Evolutionary conservation across 805 yeast genomes (phyloP), one percentile per base, ranked within the genome.

Genomic region (Yamadazyma tumulicola): DNA sequence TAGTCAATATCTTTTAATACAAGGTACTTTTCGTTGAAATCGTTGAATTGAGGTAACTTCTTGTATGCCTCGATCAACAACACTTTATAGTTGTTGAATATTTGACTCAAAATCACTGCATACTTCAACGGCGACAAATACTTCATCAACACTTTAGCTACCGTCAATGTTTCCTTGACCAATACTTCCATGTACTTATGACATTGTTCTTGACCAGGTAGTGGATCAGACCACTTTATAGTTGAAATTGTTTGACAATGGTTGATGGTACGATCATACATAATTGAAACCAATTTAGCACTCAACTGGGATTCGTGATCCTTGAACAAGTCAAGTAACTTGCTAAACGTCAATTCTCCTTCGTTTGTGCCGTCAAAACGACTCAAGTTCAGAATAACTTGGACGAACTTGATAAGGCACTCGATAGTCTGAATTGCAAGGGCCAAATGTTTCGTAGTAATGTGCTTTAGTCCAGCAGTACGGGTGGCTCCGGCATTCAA

Each of bases 401-500:
- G 45, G 14, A 72, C 55, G 16, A 79, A 54, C 19, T 69, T 61
- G 6, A 51, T 49, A 31, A 48, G 41, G 41, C 65, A 66, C 36
- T 77, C 76, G 19, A 83, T 61, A n/a, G 79, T 64, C 48, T 83
- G 86, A 4, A 81, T 75, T 23, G 84, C 75, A 25, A 82, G 64
- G 0, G 87, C 80, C 32, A 83, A 52, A 53, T 83, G 85, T 45
- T 78, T 79, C 1, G 87, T 81, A 3, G 85, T 79, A 32, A 84
- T 82, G 49, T 82, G 88, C 43, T 73, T 77, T 32, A 83, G 61
- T 0, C 85, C 87, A 0, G 91, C 85, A 0, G 88, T 75, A 43
- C 77, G 59, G 2, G 85, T 81, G 1, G 91, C 91, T 26, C 84
- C 85, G 1, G 89, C 87, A 28, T 80, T 82, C 23, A 84, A 59